Evolutionary conservation across 2,329 filamentous ascomycete species (phyloP).

Genomic region (Hymenoscyphus occultus): DNA sequence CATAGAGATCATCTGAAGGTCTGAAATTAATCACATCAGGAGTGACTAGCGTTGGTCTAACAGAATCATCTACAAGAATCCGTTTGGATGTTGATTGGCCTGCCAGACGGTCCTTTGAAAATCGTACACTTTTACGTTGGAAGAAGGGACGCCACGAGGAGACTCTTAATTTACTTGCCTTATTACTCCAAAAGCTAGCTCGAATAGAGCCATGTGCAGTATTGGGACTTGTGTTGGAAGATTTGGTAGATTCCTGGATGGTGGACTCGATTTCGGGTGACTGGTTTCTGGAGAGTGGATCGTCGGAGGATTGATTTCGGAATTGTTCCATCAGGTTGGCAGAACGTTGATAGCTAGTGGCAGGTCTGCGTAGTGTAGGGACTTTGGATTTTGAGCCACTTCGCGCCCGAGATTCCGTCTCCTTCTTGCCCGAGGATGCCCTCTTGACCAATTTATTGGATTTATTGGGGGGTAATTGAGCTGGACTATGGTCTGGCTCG

Average conservation of each 20-base stretch:
- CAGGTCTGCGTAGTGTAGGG: conserved; percentile 66
- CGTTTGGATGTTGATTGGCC: conserved; percentile 33
- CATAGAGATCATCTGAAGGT: conserved; percentile 13
- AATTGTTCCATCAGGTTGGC: conserved; percentile 60
- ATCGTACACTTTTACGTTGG: conserved; percentile 33
- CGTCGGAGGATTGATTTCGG: conserved; percentile 19
- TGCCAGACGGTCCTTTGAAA: conserved; percentile 31
- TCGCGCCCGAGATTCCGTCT: conserved; percentile 43
- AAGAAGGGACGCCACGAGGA: conserved; percentile 35
- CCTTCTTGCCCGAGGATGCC: conserved; percentile 53
- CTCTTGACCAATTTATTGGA: conserved; percentile 78
- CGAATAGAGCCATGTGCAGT: conserved; percentile 15
- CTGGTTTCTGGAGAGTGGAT: background rate
- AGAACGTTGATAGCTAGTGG: conserved; percentile 76
- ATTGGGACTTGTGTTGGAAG: background rate
- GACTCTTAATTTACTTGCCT: conserved; percentile 23
- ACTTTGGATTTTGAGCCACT: conserved; percentile 58
- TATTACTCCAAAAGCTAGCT: conserved; percentile 20
- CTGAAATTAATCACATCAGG: conserved; percentile 29
- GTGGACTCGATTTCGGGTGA: background rate
- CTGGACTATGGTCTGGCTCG: conserved; percentile 35
- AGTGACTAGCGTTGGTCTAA: conserved; percentile 34
- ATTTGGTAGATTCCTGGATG: conserved; percentile 14
- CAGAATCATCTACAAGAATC: conserved; percentile 31
- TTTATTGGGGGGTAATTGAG: conserved; percentile 45